phyloP scores from a whole-genome alignment of 768 basidiomycete genomes.

The Jaapia argillacea region DNA sequence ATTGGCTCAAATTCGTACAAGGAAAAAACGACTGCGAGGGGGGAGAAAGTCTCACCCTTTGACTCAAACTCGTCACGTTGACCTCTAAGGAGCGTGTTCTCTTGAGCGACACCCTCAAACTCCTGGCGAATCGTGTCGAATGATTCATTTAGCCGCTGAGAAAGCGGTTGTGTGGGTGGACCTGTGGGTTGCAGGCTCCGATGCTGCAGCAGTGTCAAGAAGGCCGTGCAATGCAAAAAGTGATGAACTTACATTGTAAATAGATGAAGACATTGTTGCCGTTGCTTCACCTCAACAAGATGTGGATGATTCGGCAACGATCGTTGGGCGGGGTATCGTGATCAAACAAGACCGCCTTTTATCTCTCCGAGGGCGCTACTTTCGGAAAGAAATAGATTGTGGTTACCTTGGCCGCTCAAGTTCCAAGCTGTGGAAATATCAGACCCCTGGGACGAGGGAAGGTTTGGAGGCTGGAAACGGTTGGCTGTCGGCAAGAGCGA shows the following conservation, averaged over 20 bases:
- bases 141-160: constrained; percentile 54
- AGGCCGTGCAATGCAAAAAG: background rate
- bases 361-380: too few relatives aligned
- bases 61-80: constrained; percentile 87
- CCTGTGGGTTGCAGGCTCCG: constrained; percentile 31
- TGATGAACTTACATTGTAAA: constrained; percentile 15
- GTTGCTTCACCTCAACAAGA: too few relatives aligned
- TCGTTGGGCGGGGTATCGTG: too few relatives aligned
- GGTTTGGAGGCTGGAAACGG: too few relatives aligned
- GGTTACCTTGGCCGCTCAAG: too few relatives aligned
- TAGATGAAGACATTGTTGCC: constrained; percentile 16
- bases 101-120: constrained; percentile 66
- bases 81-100: constrained; percentile 54
- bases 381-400: too few relatives aligned
- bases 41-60: constrained; percentile 50
- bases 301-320: too few relatives aligned
- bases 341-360: too few relatives aligned
- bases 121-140: constrained; percentile 79
- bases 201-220: constrained; percentile 19
- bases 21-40: constrained; percentile 1
- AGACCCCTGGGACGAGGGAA: too few relatives aligned
- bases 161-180: constrained; percentile 22
- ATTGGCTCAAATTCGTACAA: constrained; percentile 7
- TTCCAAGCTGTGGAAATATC: too few relatives aligned
- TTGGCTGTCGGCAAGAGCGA: too few relatives aligned